Evolutionary conservation across 2,329 filamentous ascomycete species (phyloP).

Genomic region (Fusarium aywerte): DNA sequence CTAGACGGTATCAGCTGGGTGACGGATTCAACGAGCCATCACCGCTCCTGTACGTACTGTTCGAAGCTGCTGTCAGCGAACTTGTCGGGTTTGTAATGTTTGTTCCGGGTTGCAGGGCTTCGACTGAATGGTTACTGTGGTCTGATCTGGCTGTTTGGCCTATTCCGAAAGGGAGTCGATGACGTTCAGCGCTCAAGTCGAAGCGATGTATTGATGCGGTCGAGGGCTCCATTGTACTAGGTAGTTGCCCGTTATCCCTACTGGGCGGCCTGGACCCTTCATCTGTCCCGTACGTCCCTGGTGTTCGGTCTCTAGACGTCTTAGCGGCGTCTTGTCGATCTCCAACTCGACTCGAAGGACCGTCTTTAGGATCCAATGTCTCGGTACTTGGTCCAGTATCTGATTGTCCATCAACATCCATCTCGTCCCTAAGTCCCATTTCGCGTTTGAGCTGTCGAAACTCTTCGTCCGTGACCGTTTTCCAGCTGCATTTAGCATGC

Average conservation of each 20-base stretch:
- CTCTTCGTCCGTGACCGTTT: conserved; percentile 80
- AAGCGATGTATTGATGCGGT: conserved; percentile 38
- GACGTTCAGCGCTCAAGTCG: conserved; percentile 37
- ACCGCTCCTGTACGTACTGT: conserved; percentile 29
- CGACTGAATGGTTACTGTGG: conserved; percentile 21
- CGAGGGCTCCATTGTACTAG: conserved; percentile 38
- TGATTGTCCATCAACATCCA: conserved; percentile 31
- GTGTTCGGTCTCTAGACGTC: conserved; percentile 38
- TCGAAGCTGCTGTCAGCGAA: conserved; percentile 16
- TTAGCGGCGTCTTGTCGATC: conserved; percentile 30
- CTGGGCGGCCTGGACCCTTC: conserved; percentile 37
- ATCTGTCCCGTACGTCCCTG: conserved; percentile 34
- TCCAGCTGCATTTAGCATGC: conserved; percentile 89
- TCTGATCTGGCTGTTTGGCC: conserved; percentile 23
- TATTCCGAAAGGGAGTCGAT: conserved; percentile 34
- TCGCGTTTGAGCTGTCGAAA: conserved; percentile 48
- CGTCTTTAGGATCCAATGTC: conserved; percentile 26
- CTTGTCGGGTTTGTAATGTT: conserved; percentile 11
- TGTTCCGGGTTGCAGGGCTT: conserved; percentile 17
- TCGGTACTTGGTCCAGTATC: conserved; percentile 30
- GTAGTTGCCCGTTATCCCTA: conserved; percentile 35
- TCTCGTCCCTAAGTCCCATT: conserved; percentile 39
- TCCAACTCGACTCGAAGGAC: conserved; percentile 12
- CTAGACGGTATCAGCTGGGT: conserved; percentile 30
- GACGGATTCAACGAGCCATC: conserved; percentile 38